Base-by-base conservation (phyloP, 2,329 filamentous ascomycete genomes). In the Trichoderma koningiopsis region DNA sequence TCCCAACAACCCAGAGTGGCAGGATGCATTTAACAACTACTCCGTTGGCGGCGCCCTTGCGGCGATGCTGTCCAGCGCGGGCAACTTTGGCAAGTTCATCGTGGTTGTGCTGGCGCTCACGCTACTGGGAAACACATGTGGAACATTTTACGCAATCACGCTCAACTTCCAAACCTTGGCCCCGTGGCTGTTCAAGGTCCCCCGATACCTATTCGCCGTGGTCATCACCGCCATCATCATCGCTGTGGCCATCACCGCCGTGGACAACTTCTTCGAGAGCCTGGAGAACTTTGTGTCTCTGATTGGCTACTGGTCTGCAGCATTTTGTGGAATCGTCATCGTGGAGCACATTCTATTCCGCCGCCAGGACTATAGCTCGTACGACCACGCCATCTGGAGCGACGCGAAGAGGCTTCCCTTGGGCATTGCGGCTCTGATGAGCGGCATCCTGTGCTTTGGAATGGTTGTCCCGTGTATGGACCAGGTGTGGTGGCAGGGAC, bases 111-210 rank as follows among this genome's bases (percentile, higher is more conserved):
- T 90, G 22, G 83, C 85, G 6, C 81, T 89, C 52, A 86, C 84
- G 1, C 76, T 90, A 56, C 78, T 90, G 13, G 88, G 87, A 31
- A 90, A 90, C 76, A 81, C 88, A 13, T 81, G 85, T 1, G 86
- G 84, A 19, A 88, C 86, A 19, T 85, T 87, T 78, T 90, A 90
- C 80, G 85, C 86, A 73, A 84, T 90, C 72, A 87, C 87, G 4
- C 82, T 90, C 72, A 89, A 90, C 81, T 87, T 89, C 77, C 88
- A 90, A 77, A 87, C 88, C 72, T 78, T 90, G 24, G 77, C 88
- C 5, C 88, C 88, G 0, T 83, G 82, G 70, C 82, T 89, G 35
- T 80, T 85, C 68, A 81, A 82, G 55, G 81, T 89, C 3, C 88
- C 86, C 5, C 86, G 88, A 5, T 84, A 86, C 71, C 73, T 88